Base-by-base conservation (phyloP, 805 yeast genomes). In the Metschnikowia peoriensis region DNA sequence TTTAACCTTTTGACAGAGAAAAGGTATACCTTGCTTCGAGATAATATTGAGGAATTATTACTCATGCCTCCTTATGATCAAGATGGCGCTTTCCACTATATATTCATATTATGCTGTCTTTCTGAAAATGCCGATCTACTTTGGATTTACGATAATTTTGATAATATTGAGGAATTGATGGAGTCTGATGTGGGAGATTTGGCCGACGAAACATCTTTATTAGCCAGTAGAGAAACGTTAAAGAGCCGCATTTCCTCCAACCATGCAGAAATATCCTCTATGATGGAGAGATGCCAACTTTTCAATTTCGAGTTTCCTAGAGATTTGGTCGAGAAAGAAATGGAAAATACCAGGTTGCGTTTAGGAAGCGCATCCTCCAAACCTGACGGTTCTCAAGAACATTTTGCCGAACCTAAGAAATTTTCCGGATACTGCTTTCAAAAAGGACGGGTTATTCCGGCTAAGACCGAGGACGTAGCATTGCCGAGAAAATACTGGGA, bases 1-100 rank as follows among this genome's bases (percentile, higher is more conserved):
- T 80, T 83, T 83, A 64, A 68, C 28, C 62, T 75, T 27, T 55
- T 79, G 17, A 56, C 67, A 1, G 65, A 68, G 29, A 72, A 75
- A 5, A 69, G 72, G 12, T 72, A 68, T 49, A 56, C 62, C 5
- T 65, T 60, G 39, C 67, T 77, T 28, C 66, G 65, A 35, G 75
- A 70, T 29, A 59, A 63, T 14, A 57, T 75, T 14, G 72, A 70
- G 17, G 73, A 72, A 41, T 55, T 78, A 37, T 52, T 71, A 27
- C 66, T 78, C 47, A 67, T 68, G 46, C 77, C 77, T 7, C 83
- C 83, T 0, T 78, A 66, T 54, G 65, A 63, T 43, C 55, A 55
- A 6, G 80, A 78, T 47, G 80, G 80, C 1, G 64, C 61, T n/a
- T 64, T 76, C 29, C 66, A 66, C 42, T 79, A 70, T 57, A 54